Evolutionary conservation across 2,329 filamentous ascomycete species (phyloP), one percentile per base, ranked within the genome.

Genomic region (Gnomoniopsis sp.): DNA sequence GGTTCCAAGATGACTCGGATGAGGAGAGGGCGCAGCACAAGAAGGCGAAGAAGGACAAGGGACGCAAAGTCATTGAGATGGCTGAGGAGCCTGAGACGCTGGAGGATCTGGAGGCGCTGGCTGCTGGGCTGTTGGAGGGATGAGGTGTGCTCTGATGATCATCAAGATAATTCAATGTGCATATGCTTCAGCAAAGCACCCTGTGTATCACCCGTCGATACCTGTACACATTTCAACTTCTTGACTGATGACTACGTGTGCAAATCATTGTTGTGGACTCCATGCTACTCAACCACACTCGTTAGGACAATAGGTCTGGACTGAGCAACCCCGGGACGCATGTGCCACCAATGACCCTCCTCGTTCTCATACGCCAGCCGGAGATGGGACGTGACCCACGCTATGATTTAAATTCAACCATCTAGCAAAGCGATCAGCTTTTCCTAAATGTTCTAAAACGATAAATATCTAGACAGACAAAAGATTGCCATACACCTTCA

Each of bases 61-160:
- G 77, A 68, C 68, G 71, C 58, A 81, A 80, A 74, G 80, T 86
- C 49, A 80, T 88, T 68, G 82, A 84, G 74, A 79, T 84, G 66
- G 79, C 79, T 15, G 81, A 86, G 54, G 87, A 91, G 75, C 89
- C 89, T 14, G 88, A 92, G 74, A 93, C 88, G 46, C 75, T 93
- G 66, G 88, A 91, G 71, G 89, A 93, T 72, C 79, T 92, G 66
- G 90, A 93, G 75, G 85, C 87, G 44, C 74, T 93, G 74, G 91
- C 91, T 56, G 83, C 88, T 48, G 88, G 88, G 3, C 74, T 95
- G 71, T 72, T 96, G 70, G 83, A 84, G 61, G 73, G 72, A 53
- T 78, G 63, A 49, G 6, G 26, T 30, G 26, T 30, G 26, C 8
- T 30, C 8, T 4, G 26, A 30, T 30, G 26, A 8, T 8, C 26